These are phyloP conservation scores for Eucalyptus pumila DNA, from an alignment of 345 rosid species.

Conservation along the genomic window DNA sequence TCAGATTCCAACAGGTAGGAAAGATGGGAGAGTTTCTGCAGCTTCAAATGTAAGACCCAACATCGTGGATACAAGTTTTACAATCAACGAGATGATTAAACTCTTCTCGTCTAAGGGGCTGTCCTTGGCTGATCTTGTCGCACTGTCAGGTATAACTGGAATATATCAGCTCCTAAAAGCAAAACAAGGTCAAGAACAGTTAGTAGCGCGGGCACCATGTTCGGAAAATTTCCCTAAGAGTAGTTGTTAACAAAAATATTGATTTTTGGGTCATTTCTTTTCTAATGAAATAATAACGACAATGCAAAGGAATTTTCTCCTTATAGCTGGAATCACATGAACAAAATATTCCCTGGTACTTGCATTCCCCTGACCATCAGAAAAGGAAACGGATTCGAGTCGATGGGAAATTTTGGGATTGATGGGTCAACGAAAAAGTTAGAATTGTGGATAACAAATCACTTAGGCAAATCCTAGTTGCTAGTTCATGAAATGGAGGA, in stretches of 20 bases:
- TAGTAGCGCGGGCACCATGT: background rate
- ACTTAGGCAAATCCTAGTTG: background rate
- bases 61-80: slow-evolving; percentile 58
- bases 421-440: background rate
- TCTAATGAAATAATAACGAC: background rate
- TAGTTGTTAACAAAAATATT: background rate
- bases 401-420: background rate
- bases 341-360: background rate
- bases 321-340: background rate
- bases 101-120: slow-evolving; percentile 59
- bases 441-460: background rate
- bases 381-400: background rate
- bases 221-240: background rate
- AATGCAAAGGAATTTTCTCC: background rate
- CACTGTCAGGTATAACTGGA: slow-evolving; percentile 40
- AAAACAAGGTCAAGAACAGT: background rate
- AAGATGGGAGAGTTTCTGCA: slow-evolving; percentile 48
- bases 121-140: slow-evolving; percentile 54
- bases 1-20: slow-evolving; percentile 56
- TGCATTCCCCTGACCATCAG: background rate
- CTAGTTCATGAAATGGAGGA: background rate
- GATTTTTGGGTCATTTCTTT: background rate
- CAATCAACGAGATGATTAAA: slow-evolving; percentile 48
- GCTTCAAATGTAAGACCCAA: slow-evolving; percentile 53
- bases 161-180: background rate